Percentiles rank a stretch among this genome's conserved stretches.
Conservation (phyloP, 2,329 filamentous ascomycete species). For the Colletotrichum sp. region DNA sequence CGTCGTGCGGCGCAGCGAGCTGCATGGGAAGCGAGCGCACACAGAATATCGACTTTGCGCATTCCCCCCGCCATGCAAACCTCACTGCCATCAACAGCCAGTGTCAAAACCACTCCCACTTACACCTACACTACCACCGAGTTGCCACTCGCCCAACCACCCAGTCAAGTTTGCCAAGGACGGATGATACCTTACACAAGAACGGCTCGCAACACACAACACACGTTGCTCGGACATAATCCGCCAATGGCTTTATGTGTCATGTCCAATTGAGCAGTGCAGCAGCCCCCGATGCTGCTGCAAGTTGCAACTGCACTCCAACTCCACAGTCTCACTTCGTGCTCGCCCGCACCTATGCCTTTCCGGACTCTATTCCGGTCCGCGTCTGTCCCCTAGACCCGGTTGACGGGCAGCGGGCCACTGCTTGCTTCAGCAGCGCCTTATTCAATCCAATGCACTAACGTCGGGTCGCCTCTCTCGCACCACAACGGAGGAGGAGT, state of each 20-base stretch:
- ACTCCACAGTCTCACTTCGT: neutral
- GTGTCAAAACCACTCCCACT: neutral
- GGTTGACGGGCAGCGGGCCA: neutral
- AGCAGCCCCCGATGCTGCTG: neutral
- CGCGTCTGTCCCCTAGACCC: neutral
- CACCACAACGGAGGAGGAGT: neutral
- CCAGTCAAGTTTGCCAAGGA: neutral
- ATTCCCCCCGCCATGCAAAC: neutral
- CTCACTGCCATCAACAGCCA: neutral
- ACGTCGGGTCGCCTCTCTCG: neutral
- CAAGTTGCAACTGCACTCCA: neutral
- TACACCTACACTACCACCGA: neutral
- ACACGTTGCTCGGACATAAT: neutral
- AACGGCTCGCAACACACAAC: neutral
- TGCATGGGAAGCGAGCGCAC: slow-evolving; percentile 13
- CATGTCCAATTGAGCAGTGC: neutral
- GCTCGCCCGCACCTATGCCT: neutral
- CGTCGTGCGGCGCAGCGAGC: neutral
- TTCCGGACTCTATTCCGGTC: neutral
- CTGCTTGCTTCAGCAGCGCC: neutral
- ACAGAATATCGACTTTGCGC: neutral
- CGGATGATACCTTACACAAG: neutral
- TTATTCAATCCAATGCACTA: neutral
- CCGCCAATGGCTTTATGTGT: neutral
- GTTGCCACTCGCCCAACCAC: neutral